Percentiles rank a stretch among this genome's conserved stretches.
Conservation (phyloP, 352 stramenopile genomes). For the Globisporangium abappressorium region DNA sequence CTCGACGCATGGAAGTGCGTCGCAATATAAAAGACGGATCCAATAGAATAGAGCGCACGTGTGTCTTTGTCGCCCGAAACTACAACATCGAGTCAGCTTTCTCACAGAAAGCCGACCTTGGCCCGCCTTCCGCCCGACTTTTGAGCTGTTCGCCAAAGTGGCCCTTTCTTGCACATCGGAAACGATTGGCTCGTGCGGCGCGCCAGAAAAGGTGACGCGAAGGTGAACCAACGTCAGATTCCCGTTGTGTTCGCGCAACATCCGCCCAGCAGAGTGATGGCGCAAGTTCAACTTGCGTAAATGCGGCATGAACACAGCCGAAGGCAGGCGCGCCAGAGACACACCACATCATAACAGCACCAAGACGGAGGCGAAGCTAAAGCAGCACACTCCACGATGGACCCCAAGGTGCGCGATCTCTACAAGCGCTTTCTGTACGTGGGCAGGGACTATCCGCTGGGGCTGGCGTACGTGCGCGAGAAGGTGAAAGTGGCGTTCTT, state of each 20-base stretch:
- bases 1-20: constrained; percentile 1
- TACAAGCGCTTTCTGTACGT: constrained; percentile 95
- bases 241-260: not conserved
- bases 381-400: constrained; percentile 45
- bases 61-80: not conserved
- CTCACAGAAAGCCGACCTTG: not conserved
- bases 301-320: constrained; percentile 6
- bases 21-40: not conserved
- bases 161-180: not conserved
- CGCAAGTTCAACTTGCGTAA: constrained; percentile 10
- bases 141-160: not conserved
- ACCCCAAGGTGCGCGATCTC: constrained; percentile 92
- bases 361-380: not conserved
- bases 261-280: constrained; percentile 8
- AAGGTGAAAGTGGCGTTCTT: constrained; percentile 92
- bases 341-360: not conserved
- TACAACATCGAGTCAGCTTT: constrained; percentile 3
- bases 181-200: constrained; percentile 9
- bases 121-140: not conserved
- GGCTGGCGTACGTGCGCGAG: constrained; percentile 87
- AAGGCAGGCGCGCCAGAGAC: not conserved
- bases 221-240: constrained; percentile 9
- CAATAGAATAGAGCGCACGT: not conserved
- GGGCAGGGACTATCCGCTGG: constrained; percentile 94
- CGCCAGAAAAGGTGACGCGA: constrained; percentile 6